Percentiles rank a stretch among this genome's conserved stretches.
phyloP scores from a whole-genome alignment of 352 stramenopile species.

The Plasmopara muralis region DNA sequence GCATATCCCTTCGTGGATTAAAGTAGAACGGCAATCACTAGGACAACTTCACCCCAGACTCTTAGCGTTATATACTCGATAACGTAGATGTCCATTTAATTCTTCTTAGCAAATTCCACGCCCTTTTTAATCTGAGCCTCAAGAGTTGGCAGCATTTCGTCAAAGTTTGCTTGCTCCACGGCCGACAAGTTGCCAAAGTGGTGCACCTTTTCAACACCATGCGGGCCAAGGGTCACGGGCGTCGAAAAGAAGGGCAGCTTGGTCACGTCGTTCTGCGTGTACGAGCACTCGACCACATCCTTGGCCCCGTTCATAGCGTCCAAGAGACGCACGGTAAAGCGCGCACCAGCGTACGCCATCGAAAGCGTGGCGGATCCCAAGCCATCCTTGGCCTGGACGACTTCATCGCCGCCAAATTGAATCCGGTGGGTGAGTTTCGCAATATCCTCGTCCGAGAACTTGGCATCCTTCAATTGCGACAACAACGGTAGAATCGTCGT shows the following conservation, averaged over 20 bases:
- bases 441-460: slow-evolving; percentile 92
- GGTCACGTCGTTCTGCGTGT: slow-evolving; percentile 95
- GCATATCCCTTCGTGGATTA: too few relatives aligned
- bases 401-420: slow-evolving; percentile 91
- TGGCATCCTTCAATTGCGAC: slow-evolving; percentile 91
- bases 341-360: slow-evolving; percentile 97
- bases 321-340: slow-evolving; percentile 92
- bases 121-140: slow-evolving; percentile 87
- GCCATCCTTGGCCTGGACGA: slow-evolving; percentile 96
- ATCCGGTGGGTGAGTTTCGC: slow-evolving; percentile 95
- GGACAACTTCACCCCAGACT: too few relatives aligned
- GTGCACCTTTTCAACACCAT: slow-evolving; percentile 95
- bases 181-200: slow-evolving; percentile 84
- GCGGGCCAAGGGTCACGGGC: slow-evolving; percentile 92
- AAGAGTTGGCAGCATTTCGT: slow-evolving; percentile 85
- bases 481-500: slow-evolving; percentile 99
- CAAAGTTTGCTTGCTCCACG: slow-evolving; percentile 83
- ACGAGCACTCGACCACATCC: slow-evolving; percentile 95
- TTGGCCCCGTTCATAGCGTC: slow-evolving; percentile 93
- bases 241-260: slow-evolving; percentile 94
- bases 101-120: slow-evolving; percentile 79
- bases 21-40: too few relatives aligned
- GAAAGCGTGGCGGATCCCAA: slow-evolving; percentile 97
- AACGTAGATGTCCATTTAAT: slow-evolving; percentile 8
- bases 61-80: too few relatives aligned